Percentiles rank a stretch among this genome's conserved stretches.
These are phyloP conservation scores for Fusarium incarnatum DNA, from an alignment of 2,329 filamentous ascomycete genomes.

Conservation along the genomic window DNA sequence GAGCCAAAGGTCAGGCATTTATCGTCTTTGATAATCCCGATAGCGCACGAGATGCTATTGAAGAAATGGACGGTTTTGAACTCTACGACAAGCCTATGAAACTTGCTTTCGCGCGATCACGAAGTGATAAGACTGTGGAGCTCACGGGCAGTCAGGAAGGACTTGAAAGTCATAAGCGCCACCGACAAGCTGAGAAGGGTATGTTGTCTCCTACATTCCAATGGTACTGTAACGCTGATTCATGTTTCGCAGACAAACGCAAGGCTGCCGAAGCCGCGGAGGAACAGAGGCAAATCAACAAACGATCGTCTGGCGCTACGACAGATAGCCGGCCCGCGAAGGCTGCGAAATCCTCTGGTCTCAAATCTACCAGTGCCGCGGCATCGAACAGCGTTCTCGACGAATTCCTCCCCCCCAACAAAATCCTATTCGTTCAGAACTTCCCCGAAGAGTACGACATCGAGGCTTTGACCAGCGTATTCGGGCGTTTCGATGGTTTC, in stretches of 20 bases:
- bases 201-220: conserved; percentile 37
- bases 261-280: conserved; percentile 85
- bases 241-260: conserved; percentile 68
- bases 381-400: conserved; percentile 85
- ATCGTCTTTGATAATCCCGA: conserved; percentile 88
- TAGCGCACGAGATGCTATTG: conserved; percentile 82
- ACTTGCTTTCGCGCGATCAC: conserved; percentile 82
- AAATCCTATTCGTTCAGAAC: conserved; percentile 94
- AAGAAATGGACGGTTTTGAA: conserved; percentile 92
- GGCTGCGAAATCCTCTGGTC: conserved; percentile 68
- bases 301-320: conserved; percentile 65
- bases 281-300: conserved; percentile 81
- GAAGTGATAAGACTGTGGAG: conserved; percentile 88
- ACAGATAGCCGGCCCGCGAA: conserved; percentile 72
- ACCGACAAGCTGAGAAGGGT: conserved; percentile 92
- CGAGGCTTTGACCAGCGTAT: conserved; percentile 82
- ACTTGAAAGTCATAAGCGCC: conserved; percentile 86
- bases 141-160: conserved; percentile 80
- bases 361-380: conserved; percentile 79
- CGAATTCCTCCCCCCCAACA: conserved; percentile 97
- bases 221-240: neutral
- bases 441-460: conserved; percentile 87
- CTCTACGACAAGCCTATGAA: conserved; percentile 92
- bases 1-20: conserved; percentile 95
- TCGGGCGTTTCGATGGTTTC: conserved; percentile 92